A percentile compares a stretch with the other conserved stretches of the same genome.
phyloP scores from a whole-genome alignment of 495 filamentous ascomycete genomes.

The Aspergillus egyptiacus region DNA sequence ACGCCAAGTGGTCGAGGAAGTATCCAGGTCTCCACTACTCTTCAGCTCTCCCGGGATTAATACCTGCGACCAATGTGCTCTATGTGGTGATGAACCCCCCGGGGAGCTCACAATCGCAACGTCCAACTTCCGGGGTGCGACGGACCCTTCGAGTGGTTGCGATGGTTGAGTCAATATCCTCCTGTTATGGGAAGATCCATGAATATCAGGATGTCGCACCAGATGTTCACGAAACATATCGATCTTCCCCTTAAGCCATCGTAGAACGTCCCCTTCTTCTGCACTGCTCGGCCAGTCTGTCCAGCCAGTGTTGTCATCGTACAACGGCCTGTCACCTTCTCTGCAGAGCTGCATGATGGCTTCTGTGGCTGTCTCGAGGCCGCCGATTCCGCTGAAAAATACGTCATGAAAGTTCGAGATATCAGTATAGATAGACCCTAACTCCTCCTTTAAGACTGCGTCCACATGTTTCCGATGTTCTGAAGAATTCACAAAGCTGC shows the following conservation, averaged over 20 bases:
- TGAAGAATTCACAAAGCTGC: constrained; percentile 7
- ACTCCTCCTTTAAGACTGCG: constrained; percentile 5
- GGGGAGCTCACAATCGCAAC: background rate
- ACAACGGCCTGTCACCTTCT: background rate
- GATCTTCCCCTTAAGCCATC: background rate
- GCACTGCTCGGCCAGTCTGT: background rate
- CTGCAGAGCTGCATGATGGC: background rate
- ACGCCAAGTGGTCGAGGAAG: constrained; percentile 10
- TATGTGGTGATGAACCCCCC: background rate
- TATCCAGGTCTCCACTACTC: constrained; percentile 8
- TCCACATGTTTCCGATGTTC: constrained; percentile 6
- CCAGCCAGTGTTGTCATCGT: background rate
- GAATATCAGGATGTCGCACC: background rate
- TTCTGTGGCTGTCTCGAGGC: background rate
- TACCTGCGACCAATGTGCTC: constrained; percentile 12
- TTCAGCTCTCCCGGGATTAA: constrained; percentile 17
- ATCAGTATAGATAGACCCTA: constrained; percentile 3
- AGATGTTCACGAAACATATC: background rate
- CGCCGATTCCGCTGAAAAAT: background rate
- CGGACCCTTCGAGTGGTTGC: constrained; percentile 1
- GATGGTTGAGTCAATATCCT: background rate
- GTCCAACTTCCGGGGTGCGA: constrained; percentile 2
- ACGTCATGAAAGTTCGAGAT: background rate
- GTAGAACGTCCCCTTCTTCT: constrained; percentile 2
- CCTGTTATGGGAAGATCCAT: too few relatives aligned